Evolutionary conservation across 192 early-diverging fungal species (phyloP).

Genomic region (Umbelopsis isabellina): DNA sequence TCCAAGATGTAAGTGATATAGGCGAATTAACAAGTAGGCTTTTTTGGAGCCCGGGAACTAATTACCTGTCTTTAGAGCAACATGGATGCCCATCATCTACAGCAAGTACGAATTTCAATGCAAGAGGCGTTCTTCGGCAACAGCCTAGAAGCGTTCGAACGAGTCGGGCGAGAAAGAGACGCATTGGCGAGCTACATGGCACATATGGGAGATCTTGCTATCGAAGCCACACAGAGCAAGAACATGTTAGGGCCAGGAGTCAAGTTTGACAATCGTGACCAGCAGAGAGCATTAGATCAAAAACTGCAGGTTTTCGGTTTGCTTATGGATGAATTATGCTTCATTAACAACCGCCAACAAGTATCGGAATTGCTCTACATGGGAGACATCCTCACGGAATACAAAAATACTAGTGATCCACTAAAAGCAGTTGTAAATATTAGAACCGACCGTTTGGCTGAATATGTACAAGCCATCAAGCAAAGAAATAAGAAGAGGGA

Average conservation of each 20-base stretch:
- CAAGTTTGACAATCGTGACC: conserved; percentile 43
- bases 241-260: conserved; percentile 51
- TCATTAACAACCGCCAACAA: conserved; percentile 46
- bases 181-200: conserved; percentile 44
- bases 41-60: background rate
- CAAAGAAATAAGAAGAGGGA: conserved; percentile 42
- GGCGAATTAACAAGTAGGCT: background rate
- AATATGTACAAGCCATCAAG: conserved; percentile 51
- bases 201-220: conserved; percentile 52
- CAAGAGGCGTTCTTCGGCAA: conserved; percentile 31
- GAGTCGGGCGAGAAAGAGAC: conserved; percentile 27
- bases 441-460: conserved; percentile 49
- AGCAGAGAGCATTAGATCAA: conserved; percentile 46
- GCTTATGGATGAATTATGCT: conserved; percentile 50
- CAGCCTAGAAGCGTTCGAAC: conserved; percentile 20
- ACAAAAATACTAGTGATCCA: conserved; percentile 50
- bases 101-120: conserved; percentile 35
- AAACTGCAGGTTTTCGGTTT: conserved; percentile 57
- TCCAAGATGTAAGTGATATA: conserved; percentile 45
- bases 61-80: background rate
- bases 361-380: conserved; percentile 43
- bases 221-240: conserved; percentile 55
- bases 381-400: conserved; percentile 53
- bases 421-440: conserved; percentile 39
- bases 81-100: conserved; percentile 32